Conservation (phyloP, 257 asterid genomes). For the Euphrasia confusa region DNA sequence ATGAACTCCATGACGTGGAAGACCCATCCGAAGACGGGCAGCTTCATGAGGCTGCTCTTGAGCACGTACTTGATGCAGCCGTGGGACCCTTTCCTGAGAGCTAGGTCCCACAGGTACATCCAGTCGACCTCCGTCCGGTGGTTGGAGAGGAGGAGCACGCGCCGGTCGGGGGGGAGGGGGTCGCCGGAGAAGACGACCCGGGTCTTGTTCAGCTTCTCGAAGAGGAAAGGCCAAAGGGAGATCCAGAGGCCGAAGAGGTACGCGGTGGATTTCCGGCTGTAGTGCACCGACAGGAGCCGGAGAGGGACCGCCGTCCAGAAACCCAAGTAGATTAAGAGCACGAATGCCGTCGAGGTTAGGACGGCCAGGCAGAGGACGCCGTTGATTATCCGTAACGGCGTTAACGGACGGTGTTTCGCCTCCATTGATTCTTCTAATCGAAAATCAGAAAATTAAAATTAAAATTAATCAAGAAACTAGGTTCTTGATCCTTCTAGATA, state of each 20-base stretch:
- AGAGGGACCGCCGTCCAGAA: slow-evolving; percentile 56
- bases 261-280: slow-evolving; percentile 60
- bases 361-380: slow-evolving; percentile 61
- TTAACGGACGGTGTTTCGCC: slow-evolving; percentile 42
- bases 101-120: slow-evolving; percentile 98
- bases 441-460: no score
- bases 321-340: slow-evolving; percentile 56
- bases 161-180: slow-evolving; percentile 51
- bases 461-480: slow-evolving; percentile 18
- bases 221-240: slow-evolving; percentile 87
- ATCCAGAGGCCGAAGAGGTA: slow-evolving; percentile 77
- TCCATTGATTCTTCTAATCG: slow-evolving; percentile 32
- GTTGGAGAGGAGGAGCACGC: slow-evolving; percentile 69
- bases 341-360: slow-evolving; percentile 65
- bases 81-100: slow-evolving; percentile 60
- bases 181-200: slow-evolving; percentile 83
- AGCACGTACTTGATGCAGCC: slow-evolving; percentile 72
- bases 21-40: slow-evolving; percentile 88
- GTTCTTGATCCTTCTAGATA: background rate
- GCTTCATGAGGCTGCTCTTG: slow-evolving; percentile 81
- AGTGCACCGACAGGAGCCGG: slow-evolving; percentile 52
- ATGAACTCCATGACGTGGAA: slow-evolving; percentile 83
- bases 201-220: slow-evolving; percentile 73
- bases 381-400: slow-evolving; percentile 43
- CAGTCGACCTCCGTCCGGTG: slow-evolving; percentile 94